Conservation (phyloP, 1,284 basidiomycete species). For the Abortiporus biennis region DNA sequence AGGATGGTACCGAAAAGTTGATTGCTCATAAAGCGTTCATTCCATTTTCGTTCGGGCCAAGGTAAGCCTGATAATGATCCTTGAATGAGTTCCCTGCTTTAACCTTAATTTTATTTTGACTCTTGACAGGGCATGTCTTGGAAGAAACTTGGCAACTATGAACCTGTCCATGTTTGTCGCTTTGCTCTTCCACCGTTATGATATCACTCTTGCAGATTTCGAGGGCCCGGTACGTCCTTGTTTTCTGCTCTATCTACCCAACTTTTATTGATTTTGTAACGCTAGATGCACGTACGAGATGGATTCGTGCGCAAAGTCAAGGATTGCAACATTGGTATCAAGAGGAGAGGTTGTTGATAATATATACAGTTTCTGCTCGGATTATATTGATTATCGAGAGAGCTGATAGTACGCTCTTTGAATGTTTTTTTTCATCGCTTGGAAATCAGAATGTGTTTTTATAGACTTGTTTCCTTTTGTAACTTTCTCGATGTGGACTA, state of each 20-base stretch:
- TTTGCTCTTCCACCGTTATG: constrained; percentile 30
- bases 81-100: too few relatives aligned
- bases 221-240: constrained; percentile 22
- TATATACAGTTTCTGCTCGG: too few relatives aligned
- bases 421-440: too few relatives aligned
- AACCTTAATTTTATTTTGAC: neutral
- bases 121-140: constrained; percentile 21
- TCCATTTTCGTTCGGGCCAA: constrained; percentile 15
- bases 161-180: constrained; percentile 33
- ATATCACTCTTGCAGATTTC: constrained; percentile 22
- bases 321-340: constrained; percentile 8
- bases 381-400: too few relatives aligned
- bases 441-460: too few relatives aligned
- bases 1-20: constrained; percentile 4
- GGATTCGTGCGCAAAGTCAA: constrained; percentile 6
- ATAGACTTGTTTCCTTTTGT: too few relatives aligned
- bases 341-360: constrained; percentile 4
- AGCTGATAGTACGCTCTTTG: too few relatives aligned
- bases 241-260: neutral
- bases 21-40: constrained; percentile 13
- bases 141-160: constrained; percentile 30
- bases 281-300: constrained; percentile 5
- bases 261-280: constrained; percentile 3
- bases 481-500: too few relatives aligned
- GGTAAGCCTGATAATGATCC: constrained; percentile 7